Conservation (phyloP, 306 rosid genomes). For the Sophora flavescens region DNA sequence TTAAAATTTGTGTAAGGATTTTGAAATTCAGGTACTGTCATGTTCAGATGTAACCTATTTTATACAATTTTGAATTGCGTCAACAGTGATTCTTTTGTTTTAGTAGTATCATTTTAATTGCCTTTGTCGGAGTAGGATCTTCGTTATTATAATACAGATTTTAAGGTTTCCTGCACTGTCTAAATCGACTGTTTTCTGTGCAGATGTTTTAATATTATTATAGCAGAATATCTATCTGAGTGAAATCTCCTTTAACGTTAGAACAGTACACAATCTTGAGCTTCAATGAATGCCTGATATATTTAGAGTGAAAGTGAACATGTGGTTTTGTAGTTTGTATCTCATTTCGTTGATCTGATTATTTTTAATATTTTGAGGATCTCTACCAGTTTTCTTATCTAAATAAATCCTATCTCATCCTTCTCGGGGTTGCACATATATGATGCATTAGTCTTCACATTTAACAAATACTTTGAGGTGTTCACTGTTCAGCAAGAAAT, state of each 20-base stretch:
- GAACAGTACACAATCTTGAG: neutral
- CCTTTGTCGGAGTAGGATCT: constrained; percentile 33
- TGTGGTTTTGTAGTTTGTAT: neutral
- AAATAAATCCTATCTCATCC: neutral
- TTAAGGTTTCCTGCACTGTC: constrained; percentile 11
- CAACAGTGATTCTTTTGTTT: constrained; percentile 62
- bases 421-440: neutral
- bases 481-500: neutral
- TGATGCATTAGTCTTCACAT: neutral
- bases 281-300: constrained; percentile 23
- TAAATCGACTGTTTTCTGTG: neutral
- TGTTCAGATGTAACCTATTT: constrained; percentile 70
- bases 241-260: constrained; percentile 33
- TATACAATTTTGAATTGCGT: constrained; percentile 84
- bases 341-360: neutral
- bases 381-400: neutral
- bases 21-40: constrained; percentile 60
- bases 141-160: constrained; percentile 5
- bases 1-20: constrained; percentile 64
- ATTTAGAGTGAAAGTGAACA: neutral
- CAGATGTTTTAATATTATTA: constrained; percentile 6
- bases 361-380: neutral
- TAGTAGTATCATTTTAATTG: constrained; percentile 58
- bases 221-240: neutral
- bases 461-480: neutral